Evolutionary conservation across 148 eudicot species (phyloP).

Genomic region (Gaultheria prostrata): DNA sequence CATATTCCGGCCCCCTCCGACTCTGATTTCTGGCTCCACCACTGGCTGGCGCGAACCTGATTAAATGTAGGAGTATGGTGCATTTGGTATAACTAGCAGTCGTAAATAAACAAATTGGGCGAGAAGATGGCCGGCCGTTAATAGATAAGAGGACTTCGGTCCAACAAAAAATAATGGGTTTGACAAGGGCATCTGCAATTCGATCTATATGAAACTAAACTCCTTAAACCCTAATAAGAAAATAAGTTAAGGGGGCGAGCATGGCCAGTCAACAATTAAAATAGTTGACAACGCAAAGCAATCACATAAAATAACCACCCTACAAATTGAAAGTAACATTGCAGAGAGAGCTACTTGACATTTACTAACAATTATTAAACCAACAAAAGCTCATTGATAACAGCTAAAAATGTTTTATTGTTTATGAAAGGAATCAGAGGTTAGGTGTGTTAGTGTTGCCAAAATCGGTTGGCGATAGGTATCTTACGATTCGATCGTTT

Average conservation of each 20-base stretch:
- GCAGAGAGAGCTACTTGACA: slow-evolving; percentile 14
- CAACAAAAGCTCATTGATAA: background rate
- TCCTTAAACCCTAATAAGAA: background rate
- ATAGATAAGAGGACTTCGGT: background rate
- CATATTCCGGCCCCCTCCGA: too few species aligned
- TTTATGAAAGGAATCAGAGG: background rate
- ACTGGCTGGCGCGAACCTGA: too few species aligned
- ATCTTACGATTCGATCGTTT: background rate
- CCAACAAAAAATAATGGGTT: background rate
- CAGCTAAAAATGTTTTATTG: background rate
- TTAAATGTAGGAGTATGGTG: background rate
- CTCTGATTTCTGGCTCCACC: too few species aligned
- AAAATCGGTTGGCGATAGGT: background rate
- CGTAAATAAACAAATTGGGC: background rate
- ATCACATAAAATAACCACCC: background rate
- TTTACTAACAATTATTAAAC: background rate
- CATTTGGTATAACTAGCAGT: background rate
- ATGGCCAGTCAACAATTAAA: background rate
- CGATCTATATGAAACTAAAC: background rate
- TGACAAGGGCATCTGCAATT: background rate
- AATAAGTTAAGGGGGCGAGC: background rate
- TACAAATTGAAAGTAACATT: background rate
- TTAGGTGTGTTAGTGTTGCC: background rate
- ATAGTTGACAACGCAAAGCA: background rate
- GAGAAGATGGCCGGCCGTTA: background rate